Base-by-base conservation (phyloP, 768 basidiomycete species). In the Lanmaoa pseudosensibilis region DNA sequence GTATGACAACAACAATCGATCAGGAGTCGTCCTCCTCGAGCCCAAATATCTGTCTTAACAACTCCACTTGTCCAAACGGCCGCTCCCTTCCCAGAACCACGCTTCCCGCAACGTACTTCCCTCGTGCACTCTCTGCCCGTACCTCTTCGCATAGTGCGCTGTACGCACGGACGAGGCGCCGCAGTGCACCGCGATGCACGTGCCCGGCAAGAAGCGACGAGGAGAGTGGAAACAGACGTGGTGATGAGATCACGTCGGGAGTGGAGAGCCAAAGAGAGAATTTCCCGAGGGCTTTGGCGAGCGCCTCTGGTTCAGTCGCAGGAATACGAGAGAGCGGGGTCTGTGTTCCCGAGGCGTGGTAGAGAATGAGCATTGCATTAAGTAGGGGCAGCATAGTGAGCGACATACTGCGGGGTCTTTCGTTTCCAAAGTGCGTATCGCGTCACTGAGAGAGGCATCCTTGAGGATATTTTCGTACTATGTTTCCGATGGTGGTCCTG, bases 231-330 rank as follows among this genome's bases (percentile, higher is more conserved):
- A 88, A 78, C 0, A 98, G 83, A 2, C 92, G 86, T 0, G 90
- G 85, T 0, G 92, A 88, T 15, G 91, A 84, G 15, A 92, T 82
- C 15, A 94, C 87, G 60, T 92, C 90, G 27, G 85, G 78, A 2
- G 85, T 83, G 5, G 92, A 88, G 3, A 98, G 84, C 90, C 94
- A 98, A 1, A 77, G 67, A 1, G 94, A 88, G 74, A 98, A 97
- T 41, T 76, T 77, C 16, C 74, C 78, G 11, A 97, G 79, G 0
- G 90, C 78, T 8, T 71, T 61, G 47, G 87, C 80, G 39, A 98
- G 78, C 12, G 83, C 75, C 12, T 81, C 66, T 0, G 92, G 82
- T 48, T 86, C 80, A 3, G 88, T 84, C 0, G 80, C 73, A 2
- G 90, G 86, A 0, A 71, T 55, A 40, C 81, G 88, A 0, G 95